Conservation (phyloP, 2,329 filamentous ascomycete genomes). For the Bipolaris gigantea region DNA sequence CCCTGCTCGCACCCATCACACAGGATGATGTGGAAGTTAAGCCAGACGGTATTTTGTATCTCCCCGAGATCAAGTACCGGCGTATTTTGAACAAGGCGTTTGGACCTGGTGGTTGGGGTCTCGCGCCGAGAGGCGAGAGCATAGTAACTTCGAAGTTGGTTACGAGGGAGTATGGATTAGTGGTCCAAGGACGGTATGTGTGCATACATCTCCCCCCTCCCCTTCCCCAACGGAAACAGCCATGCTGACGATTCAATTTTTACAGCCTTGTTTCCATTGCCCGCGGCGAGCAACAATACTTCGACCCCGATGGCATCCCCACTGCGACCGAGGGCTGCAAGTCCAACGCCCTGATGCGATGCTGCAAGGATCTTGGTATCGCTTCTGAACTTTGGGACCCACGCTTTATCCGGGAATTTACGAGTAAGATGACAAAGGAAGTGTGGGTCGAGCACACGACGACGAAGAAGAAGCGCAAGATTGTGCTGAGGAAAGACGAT, state of each 20-base stretch:
- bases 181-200: constrained; percentile 81
- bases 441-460: constrained; percentile 84
- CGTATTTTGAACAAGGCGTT: constrained; percentile 88
- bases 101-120: constrained; percentile 92
- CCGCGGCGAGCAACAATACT: constrained; percentile 93
- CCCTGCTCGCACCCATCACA: constrained; percentile 68
- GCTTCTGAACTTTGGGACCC: constrained; percentile 97
- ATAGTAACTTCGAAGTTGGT: constrained; percentile 79
- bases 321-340: constrained; percentile 97
- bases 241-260: neutral
- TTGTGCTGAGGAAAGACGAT: constrained; percentile 85
- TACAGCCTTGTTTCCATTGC: constrained; percentile 87
- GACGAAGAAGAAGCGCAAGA: constrained; percentile 86
- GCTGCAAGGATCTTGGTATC: constrained; percentile 96
- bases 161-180: constrained; percentile 89
- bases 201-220: too few relatives aligned
- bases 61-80: constrained; percentile 98
- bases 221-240: neutral
- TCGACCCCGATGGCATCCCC: constrained; percentile 84
- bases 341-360: constrained; percentile 95
- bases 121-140: constrained; percentile 84
- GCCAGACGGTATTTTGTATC: constrained; percentile 92
- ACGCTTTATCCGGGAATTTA: constrained; percentile 81
- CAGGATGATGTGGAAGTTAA: constrained; percentile 90
- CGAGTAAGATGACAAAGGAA: constrained; percentile 73